Evolutionary conservation across 345 rosid genomes (phyloP).

Genomic region (Acer saccharum): DNA sequence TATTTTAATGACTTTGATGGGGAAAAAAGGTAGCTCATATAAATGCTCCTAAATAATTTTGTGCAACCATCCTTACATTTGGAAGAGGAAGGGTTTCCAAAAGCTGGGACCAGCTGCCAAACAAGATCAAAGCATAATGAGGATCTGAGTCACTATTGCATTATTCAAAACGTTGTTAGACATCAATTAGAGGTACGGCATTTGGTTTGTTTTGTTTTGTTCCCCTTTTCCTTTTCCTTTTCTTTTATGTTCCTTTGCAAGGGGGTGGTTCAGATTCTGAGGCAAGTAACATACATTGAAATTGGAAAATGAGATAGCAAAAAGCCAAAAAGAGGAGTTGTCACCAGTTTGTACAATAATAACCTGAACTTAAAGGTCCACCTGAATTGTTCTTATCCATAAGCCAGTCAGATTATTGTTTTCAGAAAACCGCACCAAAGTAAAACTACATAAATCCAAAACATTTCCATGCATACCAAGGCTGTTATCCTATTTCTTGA

Average conservation of each 20-base stretch:
- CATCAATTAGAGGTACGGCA: not conserved
- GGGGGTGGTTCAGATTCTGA: not conserved
- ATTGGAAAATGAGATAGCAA: not conserved
- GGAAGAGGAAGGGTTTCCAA: slow-evolving; percentile 93
- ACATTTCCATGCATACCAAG: not conserved
- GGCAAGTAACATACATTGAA: slow-evolving; percentile 1
- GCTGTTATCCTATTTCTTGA: not conserved
- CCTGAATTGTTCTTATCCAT: not conserved
- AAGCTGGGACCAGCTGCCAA: slow-evolving; percentile 98
- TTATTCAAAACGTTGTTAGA: not conserved
- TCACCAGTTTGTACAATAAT: not conserved
- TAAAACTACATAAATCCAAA: not conserved
- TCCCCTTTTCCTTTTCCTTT: not conserved
- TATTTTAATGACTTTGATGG: not conserved
- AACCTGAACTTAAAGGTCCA: not conserved
- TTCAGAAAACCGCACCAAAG: slow-evolving; percentile 8
- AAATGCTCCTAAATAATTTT: slow-evolving; percentile 1
- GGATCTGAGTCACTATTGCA: slow-evolving; percentile 10
- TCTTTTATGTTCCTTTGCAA: not conserved
- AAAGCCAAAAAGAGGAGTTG: not conserved
- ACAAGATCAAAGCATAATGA: slow-evolving; percentile 33
- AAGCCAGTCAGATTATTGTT: not conserved
- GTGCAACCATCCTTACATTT: slow-evolving; percentile 57
- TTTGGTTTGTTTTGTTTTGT: not conserved
- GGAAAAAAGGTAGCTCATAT: not conserved